phyloP scores from a whole-genome alignment of 2,329 filamentous ascomycete genomes.

The Epichloe hybrida region DNA sequence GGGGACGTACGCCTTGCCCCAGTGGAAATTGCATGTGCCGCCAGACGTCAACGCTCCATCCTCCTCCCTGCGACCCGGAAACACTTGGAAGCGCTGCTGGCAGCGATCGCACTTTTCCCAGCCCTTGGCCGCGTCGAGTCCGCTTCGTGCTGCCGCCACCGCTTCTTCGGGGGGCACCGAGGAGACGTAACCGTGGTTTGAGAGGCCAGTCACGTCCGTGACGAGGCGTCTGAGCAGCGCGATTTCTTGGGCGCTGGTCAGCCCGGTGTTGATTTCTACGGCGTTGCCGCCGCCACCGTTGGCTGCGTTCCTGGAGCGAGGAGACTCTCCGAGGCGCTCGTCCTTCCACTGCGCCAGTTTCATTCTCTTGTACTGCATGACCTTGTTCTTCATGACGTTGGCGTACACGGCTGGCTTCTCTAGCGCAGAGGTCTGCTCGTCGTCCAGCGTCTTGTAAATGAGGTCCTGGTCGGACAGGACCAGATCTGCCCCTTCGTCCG shows the following conservation, averaged over 20 bases:
- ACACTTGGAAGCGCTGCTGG: constrained; percentile 75
- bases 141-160: constrained; percentile 51
- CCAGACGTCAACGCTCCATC: constrained; percentile 66
- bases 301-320: not conserved
- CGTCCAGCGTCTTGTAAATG: constrained; percentile 55
- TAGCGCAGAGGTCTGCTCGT: constrained; percentile 63
- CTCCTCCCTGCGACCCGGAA: constrained; percentile 65
- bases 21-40: constrained; percentile 70
- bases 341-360: constrained; percentile 55
- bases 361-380: constrained; percentile 68
- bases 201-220: constrained; percentile 50
- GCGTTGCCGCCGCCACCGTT: constrained; percentile 22
- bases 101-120: constrained; percentile 90
- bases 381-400: constrained; percentile 71
- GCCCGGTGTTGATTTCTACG: constrained; percentile 52
- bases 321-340: constrained; percentile 30
- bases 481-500: constrained; percentile 28
- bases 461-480: constrained; percentile 51
- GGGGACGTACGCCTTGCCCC: constrained; percentile 54
- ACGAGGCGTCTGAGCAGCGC: constrained; percentile 47
- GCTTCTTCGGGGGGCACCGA: constrained; percentile 50
- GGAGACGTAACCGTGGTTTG: constrained; percentile 62
- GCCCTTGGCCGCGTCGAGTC: constrained; percentile 52
- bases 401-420: constrained; percentile 59
- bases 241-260: constrained; percentile 56